Base-by-base conservation (phyloP, 106 monocot species). In the Posidonia australis region DNA sequence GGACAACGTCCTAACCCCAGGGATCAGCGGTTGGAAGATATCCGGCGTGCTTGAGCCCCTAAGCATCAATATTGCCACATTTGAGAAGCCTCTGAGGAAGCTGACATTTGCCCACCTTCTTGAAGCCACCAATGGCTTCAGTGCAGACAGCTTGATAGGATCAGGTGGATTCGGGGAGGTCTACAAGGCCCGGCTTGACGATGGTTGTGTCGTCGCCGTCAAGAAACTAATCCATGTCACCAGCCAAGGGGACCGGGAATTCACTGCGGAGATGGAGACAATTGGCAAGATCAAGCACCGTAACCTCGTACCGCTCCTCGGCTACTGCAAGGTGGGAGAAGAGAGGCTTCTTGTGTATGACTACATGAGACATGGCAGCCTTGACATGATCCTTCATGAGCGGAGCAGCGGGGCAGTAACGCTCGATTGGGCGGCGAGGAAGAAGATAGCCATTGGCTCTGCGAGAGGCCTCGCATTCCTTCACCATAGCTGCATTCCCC, bases 191-290 rank as follows among this genome's bases (percentile, higher is more conserved):
- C 58, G 27, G 24, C 80, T 87, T 54, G 70, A 81, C 36, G 79
- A 88, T 25, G 88, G 84, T 0, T 63, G 54, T 3, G 44, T 71
- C 11, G 88, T 88, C 3, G 88, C 88, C 6, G 61, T 88, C 54
- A 88, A 88, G 78, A 88, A 88, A 68, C 70, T 88, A 20, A 81
- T 81, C 22, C 84, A 81, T 16, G 77, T 81, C 58, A 79, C 76
- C 5, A 74, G 74, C 51, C 84, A 88, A 31, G 88, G 88, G 78
- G n/a, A n/a, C n/a, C n/a, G n/a, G n/a, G n/a, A n/a, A n/a, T n/a
- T n/a, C n/a, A n/a, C n/a, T n/a, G n/a, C n/a, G n/a, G n/a, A n/a
- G n/a, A n/a, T n/a, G n/a, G n/a, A n/a, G n/a, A n/a, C n/a, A n/a
- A n/a, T n/a, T n/a, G n/a, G n/a, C n/a, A n/a, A n/a, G n/a, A n/a